phyloP scores from a whole-genome alignment of 352 stramenopile genomes.

The Globisporangium lucens region DNA sequence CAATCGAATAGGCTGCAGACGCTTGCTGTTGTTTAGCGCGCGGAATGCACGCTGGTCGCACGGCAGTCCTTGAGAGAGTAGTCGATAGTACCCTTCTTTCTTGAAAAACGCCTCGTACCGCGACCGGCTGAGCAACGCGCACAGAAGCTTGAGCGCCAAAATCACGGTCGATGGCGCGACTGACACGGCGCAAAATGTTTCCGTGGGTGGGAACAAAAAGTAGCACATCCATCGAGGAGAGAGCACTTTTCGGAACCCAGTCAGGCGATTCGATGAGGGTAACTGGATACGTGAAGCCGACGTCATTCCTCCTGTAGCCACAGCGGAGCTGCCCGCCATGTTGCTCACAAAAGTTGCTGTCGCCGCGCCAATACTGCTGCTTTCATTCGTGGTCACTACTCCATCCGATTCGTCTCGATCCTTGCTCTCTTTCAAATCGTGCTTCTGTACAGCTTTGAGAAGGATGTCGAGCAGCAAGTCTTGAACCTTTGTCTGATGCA shows the following conservation, averaged over 20 bases:
- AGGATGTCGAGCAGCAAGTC: constrained; percentile 63
- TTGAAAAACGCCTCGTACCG: constrained; percentile 56
- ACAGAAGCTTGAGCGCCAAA: constrained; percentile 46
- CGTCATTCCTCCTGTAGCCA: constrained; percentile 1
- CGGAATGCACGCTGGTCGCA: constrained; percentile 28
- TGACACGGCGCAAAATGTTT: constrained; percentile 15
- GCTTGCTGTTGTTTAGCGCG: background rate
- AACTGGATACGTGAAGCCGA: constrained; percentile 44
- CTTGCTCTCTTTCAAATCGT: constrained; percentile 66
- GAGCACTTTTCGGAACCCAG: constrained; percentile 59
- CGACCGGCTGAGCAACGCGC: constrained; percentile 36
- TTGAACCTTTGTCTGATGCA: constrained; percentile 47
- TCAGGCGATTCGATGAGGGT: constrained; percentile 34
- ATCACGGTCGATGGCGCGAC: constrained; percentile 53
- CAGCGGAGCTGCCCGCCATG: background rate
- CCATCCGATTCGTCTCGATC: constrained; percentile 37
- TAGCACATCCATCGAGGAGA: constrained; percentile 61
- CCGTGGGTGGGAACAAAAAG: constrained; percentile 44
- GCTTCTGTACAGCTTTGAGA: constrained; percentile 65
- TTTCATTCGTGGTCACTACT: constrained; percentile 14
- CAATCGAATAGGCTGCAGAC: too few relatives aligned
- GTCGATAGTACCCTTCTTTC: constrained; percentile 67
- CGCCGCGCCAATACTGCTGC: constrained; percentile 3
- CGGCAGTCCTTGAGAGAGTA: constrained; percentile 58
- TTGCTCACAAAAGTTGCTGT: constrained; percentile 9